A percentile compares a stretch with the other conserved stretches of the same genome.
These are phyloP conservation scores for Penicillium coffeae DNA, from an alignment of 495 filamentous ascomycete genomes.

Conservation along the genomic window DNA sequence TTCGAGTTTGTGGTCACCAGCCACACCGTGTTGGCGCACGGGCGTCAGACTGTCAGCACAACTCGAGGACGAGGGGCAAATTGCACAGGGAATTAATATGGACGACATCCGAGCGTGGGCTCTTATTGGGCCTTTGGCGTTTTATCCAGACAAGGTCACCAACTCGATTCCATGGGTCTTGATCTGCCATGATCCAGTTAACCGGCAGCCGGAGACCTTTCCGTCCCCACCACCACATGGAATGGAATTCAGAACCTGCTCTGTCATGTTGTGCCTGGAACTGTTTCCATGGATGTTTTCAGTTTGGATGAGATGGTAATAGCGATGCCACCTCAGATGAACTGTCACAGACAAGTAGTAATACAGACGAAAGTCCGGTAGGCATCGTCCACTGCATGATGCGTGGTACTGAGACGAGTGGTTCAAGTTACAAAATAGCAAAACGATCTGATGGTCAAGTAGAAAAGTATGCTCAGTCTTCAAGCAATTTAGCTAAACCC, in stretches of 20 bases:
- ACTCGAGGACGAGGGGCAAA: constrained; percentile 14
- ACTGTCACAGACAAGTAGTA: too few relatives aligned
- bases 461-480: too few relatives aligned
- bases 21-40: constrained; percentile 1
- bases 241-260: not conserved
- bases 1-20: constrained; percentile 5
- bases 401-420: too few relatives aligned
- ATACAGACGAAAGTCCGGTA: too few relatives aligned
- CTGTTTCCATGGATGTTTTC: too few relatives aligned
- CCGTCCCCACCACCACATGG: not conserved
- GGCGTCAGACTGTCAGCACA: constrained; percentile 9
- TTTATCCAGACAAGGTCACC: constrained; percentile 15
- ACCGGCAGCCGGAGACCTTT: not conserved
- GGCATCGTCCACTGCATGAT: too few relatives aligned
- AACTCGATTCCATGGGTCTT: constrained; percentile 17
- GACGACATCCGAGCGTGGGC: constrained; percentile 1
- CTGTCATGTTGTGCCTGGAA: not conserved
- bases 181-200: constrained; percentile 8
- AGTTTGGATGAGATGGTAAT: too few relatives aligned
- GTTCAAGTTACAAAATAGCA: too few relatives aligned
- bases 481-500: too few relatives aligned
- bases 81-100: not conserved
- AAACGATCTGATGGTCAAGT: too few relatives aligned
- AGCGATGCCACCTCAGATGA: too few relatives aligned
- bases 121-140: constrained; percentile 10